Evolutionary conservation across 805 yeast species (phyloP), one percentile per base, ranked within the genome.

Genomic region (Zygotorulaspora danielsina): DNA sequence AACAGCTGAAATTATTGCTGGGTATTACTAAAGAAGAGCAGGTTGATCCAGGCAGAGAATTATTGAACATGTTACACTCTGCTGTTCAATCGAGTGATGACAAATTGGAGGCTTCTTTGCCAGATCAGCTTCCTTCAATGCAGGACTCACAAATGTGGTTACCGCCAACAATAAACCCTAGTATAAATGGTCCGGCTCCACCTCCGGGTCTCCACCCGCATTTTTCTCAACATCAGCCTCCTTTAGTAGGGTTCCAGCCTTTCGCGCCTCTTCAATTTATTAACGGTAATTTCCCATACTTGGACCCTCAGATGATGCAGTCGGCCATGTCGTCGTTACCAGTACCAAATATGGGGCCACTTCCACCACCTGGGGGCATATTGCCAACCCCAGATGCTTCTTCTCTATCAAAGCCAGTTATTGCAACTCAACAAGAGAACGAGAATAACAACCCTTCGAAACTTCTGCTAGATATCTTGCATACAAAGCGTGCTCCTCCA

Each of bases 41-140:
- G 24, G 57, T 60, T 19, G 90, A 83, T 60, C 87, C 88, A 1
- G 93, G 93, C 22, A 79, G 90, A 69, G 90, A 81, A 38, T 60
- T 84, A 41, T 70, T 84, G 52, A 76, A 81, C 45, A 71, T 82
- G 57, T 67, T 84, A 44, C 77, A 74, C 46, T 59, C 64, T 33
- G 73, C 75, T 12, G 69, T 73, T 6, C 56, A 55, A 30, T 35
- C 42, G 10, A 44, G 43, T 25, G 44, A 36, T 4, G 42, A 36
- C n/a, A 41, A 42, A 27, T 29, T 17, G 6, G 48, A 41, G 9
- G 24, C 24, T 12, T 33, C 39, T 12, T 29, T 27, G 15, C 36
- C 30, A 16, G 32, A 33, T 24, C 36, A 26, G 38, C 13, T n/a
- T 15, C 26, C 32, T 12, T 9, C 15, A 6, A 8, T 18, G 6